A percentile compares a stretch with the other conserved stretches of the same genome.
phyloP scores from a whole-genome alignment of 768 basidiomycete species.

The Gloeopeniophorella convolvens region DNA sequence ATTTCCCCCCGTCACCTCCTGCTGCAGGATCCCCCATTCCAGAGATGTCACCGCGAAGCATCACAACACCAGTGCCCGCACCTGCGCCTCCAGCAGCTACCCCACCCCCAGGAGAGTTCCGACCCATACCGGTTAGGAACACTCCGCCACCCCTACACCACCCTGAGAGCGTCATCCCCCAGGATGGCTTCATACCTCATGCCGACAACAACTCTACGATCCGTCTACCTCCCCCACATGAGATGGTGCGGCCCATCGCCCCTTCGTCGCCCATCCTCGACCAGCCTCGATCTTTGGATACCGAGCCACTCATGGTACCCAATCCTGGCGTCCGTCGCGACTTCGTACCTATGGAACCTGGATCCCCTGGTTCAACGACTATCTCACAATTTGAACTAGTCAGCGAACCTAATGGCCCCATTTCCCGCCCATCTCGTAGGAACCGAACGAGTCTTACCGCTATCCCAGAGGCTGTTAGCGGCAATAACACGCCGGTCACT shows the following conservation, averaged over 20 bases:
- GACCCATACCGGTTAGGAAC: constrained; percentile 10
- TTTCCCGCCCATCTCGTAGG: constrained; percentile 13
- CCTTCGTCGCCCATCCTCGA: not conserved
- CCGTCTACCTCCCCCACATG: constrained; percentile 20
- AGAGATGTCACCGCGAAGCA: not conserved
- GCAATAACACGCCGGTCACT: constrained; percentile 14
- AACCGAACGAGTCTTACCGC: constrained; percentile 12
- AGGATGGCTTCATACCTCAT: constrained; percentile 17
- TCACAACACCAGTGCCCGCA: not conserved
- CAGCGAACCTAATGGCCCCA: constrained; percentile 14
- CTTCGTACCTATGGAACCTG: constrained; percentile 7
- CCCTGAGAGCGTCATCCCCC: constrained; percentile 14
- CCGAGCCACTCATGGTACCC: constrained; percentile 19
- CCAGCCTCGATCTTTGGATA: not conserved
- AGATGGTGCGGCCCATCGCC: constrained; percentile 8
- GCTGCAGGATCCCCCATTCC: not conserved
- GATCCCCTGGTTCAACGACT: constrained; percentile 19
- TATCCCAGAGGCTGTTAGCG: constrained; percentile 17
- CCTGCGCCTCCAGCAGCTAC: not conserved
- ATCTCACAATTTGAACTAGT: constrained; percentile 22
- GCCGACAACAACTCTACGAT: constrained; percentile 15
- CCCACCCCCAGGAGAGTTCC: not conserved
- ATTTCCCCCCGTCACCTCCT: constrained; percentile 14
- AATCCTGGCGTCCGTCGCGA: constrained; percentile 13
- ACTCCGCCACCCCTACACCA: constrained; percentile 8